Evolutionary conservation across 495 filamentous ascomycete species (phyloP).

Genomic region (Lasiosphaeria hispida): DNA sequence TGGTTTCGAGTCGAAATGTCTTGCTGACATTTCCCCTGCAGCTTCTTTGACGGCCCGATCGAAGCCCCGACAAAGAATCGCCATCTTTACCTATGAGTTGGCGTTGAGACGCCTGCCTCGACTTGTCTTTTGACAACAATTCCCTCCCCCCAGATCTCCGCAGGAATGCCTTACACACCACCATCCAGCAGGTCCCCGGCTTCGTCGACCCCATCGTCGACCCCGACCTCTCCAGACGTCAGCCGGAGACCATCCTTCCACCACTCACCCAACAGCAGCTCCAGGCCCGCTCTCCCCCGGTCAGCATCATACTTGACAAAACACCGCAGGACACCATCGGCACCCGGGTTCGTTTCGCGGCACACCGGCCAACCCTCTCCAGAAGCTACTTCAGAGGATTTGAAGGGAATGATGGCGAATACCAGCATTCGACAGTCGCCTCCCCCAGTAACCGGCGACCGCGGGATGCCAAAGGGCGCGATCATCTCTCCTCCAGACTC

Average conservation of each 20-base stretch:
- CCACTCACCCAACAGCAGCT: conserved; percentile 37
- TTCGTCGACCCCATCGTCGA: conserved; percentile 62
- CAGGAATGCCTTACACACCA: conserved; percentile 89
- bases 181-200: conserved; percentile 78
- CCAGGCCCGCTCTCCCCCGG: conserved; percentile 60
- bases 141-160: not conserved
- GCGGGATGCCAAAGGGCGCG: conserved; percentile 70
- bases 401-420: conserved; percentile 47
- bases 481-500: conserved; percentile 89
- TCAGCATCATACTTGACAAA: conserved; percentile 73
- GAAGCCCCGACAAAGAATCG: conserved; percentile 9
- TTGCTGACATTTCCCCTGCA: conserved; percentile 17
- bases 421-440: conserved; percentile 73
- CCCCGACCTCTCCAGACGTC: conserved; percentile 59
- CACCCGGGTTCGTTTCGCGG: conserved; percentile 29
- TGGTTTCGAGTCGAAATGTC: no score
- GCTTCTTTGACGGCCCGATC: conserved; percentile 1
- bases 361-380: conserved; percentile 38
- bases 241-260: conserved; percentile 58
- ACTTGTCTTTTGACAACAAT: conserved; percentile 12
- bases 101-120: conserved; percentile 5
- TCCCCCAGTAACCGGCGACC: conserved; percentile 66
- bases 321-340: conserved; percentile 49
- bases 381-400: conserved; percentile 46
- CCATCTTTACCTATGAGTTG: conserved; percentile 23